phyloP scores from a whole-genome alignment of 495 filamentous ascomycete genomes.

The Xylaria grammica region DNA sequence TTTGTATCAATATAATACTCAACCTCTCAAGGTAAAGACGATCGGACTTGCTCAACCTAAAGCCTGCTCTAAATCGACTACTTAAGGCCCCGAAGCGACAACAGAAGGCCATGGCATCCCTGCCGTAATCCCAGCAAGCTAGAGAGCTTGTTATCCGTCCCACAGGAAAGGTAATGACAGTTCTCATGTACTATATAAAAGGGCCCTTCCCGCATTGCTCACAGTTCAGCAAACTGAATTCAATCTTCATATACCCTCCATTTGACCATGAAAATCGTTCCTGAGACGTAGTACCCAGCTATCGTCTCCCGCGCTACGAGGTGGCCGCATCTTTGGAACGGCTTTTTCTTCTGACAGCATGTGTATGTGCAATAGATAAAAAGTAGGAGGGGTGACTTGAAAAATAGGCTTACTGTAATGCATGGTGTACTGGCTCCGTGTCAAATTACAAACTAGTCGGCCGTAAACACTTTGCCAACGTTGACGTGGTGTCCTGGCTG shows the following conservation, averaged over 20 bases:
- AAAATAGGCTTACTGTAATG: too few relatives aligned
- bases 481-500: too few relatives aligned
- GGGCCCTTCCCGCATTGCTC: not conserved
- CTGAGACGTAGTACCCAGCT: too few relatives aligned
- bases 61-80: conserved; percentile 5
- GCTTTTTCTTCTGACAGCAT: too few relatives aligned
- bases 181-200: conserved; percentile 63
- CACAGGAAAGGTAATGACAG: conserved; percentile 53
- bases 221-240: not conserved
- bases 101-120: not conserved
- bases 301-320: too few relatives aligned
- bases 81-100: not conserved
- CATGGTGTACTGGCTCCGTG: too few relatives aligned
- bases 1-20: conserved; percentile 26
- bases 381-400: too few relatives aligned
- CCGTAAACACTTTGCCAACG: too few relatives aligned
- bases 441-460: too few relatives aligned
- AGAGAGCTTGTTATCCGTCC: conserved; percentile 7
- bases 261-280: not conserved
- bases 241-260: not conserved
- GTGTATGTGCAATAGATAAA: too few relatives aligned
- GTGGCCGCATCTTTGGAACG: too few relatives aligned
- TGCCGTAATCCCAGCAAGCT: not conserved
- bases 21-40: conserved; percentile 24
- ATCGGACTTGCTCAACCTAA: conserved; percentile 4